A percentile compares a stretch with the other conserved stretches of the same genome.
Conservation (phyloP, 148 eudicot species). For the Rhododendron williamsianum region DNA sequence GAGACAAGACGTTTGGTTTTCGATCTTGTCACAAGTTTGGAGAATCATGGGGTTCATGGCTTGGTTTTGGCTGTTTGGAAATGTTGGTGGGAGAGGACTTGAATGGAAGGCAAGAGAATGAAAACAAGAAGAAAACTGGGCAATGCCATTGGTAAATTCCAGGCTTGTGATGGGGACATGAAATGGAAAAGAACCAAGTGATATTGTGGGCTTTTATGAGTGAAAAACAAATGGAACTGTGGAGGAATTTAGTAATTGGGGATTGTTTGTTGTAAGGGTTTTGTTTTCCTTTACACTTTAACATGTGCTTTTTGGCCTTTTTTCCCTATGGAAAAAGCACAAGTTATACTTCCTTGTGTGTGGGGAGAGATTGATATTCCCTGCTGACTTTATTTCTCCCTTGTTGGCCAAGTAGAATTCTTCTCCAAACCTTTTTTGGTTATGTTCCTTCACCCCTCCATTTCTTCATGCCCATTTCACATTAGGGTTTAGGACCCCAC, state of each 20-base stretch:
- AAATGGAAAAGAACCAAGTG: neutral
- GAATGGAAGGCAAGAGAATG: constrained; percentile 16
- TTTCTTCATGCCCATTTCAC: neutral
- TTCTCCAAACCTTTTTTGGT: neutral
- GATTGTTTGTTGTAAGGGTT: constrained; percentile 36
- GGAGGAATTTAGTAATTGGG: neutral
- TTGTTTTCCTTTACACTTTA: neutral
- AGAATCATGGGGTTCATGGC: constrained; percentile 35
- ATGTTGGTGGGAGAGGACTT: constrained; percentile 12
- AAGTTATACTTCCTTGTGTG: constrained; percentile 34
- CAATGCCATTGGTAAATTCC: constrained; percentile 18
- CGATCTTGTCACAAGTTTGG: constrained; percentile 42
- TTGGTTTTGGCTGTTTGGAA: constrained; percentile 20
- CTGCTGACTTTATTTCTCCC: neutral
- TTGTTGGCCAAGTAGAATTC: constrained; percentile 8
- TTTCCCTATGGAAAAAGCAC: constrained; percentile 22
- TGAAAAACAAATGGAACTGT: neutral
- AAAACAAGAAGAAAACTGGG: constrained; percentile 12
- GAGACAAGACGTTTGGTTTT: constrained; percentile 50
- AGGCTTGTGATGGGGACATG: neutral
- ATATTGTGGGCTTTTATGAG: neutral
- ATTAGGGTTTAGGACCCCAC: neutral
- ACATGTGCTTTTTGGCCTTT: constrained; percentile 26
- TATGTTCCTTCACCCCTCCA: neutral
- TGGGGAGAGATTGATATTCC: constrained; percentile 3